phyloP scores from a whole-genome alignment of 495 filamentous ascomycete species.

The Aspergillus sclerotioniger region DNA sequence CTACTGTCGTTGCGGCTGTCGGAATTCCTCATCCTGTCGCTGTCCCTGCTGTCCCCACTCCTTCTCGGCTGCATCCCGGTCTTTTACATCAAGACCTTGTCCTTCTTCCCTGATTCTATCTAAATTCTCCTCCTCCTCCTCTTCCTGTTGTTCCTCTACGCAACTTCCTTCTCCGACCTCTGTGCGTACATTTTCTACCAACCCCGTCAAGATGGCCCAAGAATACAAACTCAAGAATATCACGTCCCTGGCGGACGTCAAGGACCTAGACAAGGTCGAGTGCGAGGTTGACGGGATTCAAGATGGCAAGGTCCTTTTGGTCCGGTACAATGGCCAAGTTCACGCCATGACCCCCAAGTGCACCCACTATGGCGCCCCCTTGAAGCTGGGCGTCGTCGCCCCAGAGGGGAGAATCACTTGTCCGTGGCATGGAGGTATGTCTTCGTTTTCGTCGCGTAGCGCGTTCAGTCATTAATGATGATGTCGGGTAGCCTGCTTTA shows the following conservation, averaged over 20 bases:
- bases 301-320: constrained; percentile 78
- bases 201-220: constrained; percentile 47
- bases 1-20: constrained; percentile 27
- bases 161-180: not conserved
- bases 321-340: constrained; percentile 70
- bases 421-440: constrained; percentile 89
- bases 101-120: not conserved
- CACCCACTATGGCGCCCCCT: constrained; percentile 90
- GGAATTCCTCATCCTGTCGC: constrained; percentile 20
- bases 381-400: constrained; percentile 78
- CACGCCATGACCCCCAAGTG: constrained; percentile 84
- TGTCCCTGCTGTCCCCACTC: constrained; percentile 26
- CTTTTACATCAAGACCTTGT: not conserved
- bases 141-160: not conserved
- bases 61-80: constrained; percentile 4
- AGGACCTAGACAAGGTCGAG: constrained; percentile 80
- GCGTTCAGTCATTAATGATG: not conserved
- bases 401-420: constrained; percentile 83
- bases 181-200: constrained; percentile 14
- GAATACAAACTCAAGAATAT: constrained; percentile 88
- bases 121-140: not conserved
- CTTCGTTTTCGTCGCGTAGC: constrained; percentile 17
- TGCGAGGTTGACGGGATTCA: constrained; percentile 85
- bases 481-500: constrained; percentile 74
- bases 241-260: constrained; percentile 61